These are phyloP conservation scores for Jaapia argillacea DNA, from an alignment of 768 basidiomycete species.

Conservation along the genomic window DNA sequence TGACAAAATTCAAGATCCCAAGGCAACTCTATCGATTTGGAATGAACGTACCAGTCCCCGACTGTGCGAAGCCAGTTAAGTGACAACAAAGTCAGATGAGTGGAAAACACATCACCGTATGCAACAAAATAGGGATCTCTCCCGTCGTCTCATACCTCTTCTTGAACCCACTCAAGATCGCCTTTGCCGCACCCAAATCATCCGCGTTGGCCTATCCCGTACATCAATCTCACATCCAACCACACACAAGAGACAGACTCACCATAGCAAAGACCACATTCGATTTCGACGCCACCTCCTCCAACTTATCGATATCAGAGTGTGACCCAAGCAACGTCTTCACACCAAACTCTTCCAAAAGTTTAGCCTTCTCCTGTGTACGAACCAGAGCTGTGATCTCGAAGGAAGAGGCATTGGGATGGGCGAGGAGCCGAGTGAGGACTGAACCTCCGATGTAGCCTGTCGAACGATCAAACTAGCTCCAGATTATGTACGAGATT, in stretches of 20 bases:
- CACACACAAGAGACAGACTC: conserved; percentile 5
- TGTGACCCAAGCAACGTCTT: conserved; percentile 30
- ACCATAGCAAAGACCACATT: conserved; percentile 38
- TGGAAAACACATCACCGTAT: conserved; percentile 24
- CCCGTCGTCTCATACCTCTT: conserved; percentile 23
- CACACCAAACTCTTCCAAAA: conserved; percentile 19
- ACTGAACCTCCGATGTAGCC: conserved; percentile 53
- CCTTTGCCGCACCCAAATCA: conserved; percentile 25
- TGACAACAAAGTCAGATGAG: not conserved
- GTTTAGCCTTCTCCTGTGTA: conserved; percentile 24
- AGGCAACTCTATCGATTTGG: not conserved
- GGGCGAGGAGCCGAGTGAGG: conserved; percentile 33
- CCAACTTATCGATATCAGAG: conserved; percentile 27
- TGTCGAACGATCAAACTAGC: conserved; percentile 8
- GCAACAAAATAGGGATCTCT: conserved; percentile 25
- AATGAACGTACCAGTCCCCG: not conserved
- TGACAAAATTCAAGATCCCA: conserved; percentile 1
- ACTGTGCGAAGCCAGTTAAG: not conserved
- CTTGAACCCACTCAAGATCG: conserved; percentile 28
- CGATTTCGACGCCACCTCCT: conserved; percentile 28
- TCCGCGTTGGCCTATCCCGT: conserved; percentile 27
- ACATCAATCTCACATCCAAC: not conserved
- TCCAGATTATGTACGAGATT: not conserved
- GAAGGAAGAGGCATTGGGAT: conserved; percentile 30
- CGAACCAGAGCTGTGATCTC: conserved; percentile 37